A percentile compares a stretch with the other conserved stretches of the same genome.
Evolutionary conservation across 2,329 filamentous ascomycete species (phyloP).

Genomic region (Colletotrichum orchidophilum): DNA sequence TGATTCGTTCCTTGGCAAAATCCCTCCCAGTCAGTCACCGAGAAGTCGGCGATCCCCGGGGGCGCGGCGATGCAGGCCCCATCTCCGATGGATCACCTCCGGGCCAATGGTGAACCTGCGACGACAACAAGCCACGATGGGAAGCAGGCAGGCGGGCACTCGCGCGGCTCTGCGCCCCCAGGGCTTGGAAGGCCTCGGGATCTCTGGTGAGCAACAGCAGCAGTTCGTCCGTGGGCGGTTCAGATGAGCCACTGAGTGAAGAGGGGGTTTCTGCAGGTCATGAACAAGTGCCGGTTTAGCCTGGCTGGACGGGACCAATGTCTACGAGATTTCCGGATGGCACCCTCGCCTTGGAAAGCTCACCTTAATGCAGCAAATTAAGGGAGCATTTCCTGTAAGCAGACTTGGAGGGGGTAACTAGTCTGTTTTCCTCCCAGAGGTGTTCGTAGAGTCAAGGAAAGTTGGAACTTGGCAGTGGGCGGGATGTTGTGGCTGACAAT

Average conservation of each 20-base stretch:
- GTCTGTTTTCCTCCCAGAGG: not conserved
- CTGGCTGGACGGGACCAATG: not conserved
- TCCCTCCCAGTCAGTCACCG: not conserved
- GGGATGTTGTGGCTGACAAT: slow-evolving; percentile 9
- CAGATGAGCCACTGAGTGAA: slow-evolving; percentile 7
- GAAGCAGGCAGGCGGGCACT: not conserved
- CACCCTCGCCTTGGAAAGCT: slow-evolving; percentile 13
- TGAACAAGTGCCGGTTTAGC: slow-evolving; percentile 9
- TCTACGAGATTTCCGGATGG: slow-evolving; percentile 5
- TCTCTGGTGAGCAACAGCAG: not conserved
- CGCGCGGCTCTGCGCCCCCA: not conserved
- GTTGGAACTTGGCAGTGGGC: not conserved
- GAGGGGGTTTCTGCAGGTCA: slow-evolving; percentile 6
- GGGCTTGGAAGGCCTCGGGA: slow-evolving; percentile 1
- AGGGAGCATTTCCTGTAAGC: not conserved
- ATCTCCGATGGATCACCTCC: not conserved
- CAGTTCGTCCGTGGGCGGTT: not conserved
- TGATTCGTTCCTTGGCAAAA: not conserved
- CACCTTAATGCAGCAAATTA: slow-evolving; percentile 7
- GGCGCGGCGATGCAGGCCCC: not conserved
- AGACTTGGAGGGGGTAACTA: not conserved
- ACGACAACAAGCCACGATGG: not conserved
- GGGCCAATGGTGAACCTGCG: not conserved
- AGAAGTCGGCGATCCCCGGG: not conserved
- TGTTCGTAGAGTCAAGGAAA: not conserved